A percentile compares a stretch with the other conserved stretches of the same genome.
These are phyloP conservation scores for Axilococcus clingmanii DNA, from an alignment of 139 green algal species.

Conservation along the genomic window DNA sequence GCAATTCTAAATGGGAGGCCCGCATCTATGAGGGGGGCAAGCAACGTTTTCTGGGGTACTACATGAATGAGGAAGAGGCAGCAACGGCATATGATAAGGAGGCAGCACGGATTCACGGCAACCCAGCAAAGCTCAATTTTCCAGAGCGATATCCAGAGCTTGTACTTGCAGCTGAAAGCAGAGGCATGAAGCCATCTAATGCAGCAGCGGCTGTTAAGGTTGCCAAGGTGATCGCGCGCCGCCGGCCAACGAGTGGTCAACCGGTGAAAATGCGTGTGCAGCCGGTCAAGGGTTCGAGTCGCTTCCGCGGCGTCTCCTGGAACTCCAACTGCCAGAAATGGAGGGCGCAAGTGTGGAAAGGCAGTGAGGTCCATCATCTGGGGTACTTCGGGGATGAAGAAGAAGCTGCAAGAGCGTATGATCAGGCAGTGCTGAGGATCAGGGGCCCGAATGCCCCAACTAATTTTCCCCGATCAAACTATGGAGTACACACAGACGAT, in stretches of 20 bases:
- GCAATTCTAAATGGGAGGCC: conserved; percentile 26
- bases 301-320: conserved; percentile 30
- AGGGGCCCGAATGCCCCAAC: conserved; percentile 24
- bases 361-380: conserved; percentile 27
- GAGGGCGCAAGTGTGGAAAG: conserved; percentile 26
- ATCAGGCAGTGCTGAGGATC: conserved; percentile 15
- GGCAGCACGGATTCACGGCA: conserved; percentile 7
- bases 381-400: conserved; percentile 21
- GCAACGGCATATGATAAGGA: conserved; percentile 22
- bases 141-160: neutral
- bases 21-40: conserved; percentile 17
- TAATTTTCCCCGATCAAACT: conserved; percentile 6
- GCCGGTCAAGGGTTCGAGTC: conserved; percentile 23
- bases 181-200: neutral
- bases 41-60: conserved; percentile 25
- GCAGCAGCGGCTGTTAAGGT: neutral
- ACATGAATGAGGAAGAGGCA: conserved; percentile 17
- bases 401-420: conserved; percentile 18
- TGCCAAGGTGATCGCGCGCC: neutral
- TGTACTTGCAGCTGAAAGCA: neutral
- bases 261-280: conserved; percentile 3
- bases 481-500: neutral
- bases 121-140: conserved; percentile 18
- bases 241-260: neutral
- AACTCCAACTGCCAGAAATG: conserved; percentile 27